Evolutionary conservation across 164 flowering plant species (phyloP), one percentile per base, ranked within the genome.

Genomic region (Vitis rupestris): DNA sequence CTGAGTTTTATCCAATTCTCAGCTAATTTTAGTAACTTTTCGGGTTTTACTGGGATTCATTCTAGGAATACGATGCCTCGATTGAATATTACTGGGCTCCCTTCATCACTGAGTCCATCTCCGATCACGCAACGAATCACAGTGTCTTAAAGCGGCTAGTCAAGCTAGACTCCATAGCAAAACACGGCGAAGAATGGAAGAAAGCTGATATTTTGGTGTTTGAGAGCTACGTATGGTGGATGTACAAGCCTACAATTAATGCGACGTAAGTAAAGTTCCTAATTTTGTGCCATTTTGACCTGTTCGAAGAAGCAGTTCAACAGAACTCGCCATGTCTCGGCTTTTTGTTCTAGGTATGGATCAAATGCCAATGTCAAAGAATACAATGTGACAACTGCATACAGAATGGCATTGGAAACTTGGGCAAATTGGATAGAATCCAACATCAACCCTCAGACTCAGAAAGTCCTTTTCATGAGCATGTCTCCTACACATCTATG

Each of bases 221-320:
- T 64, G 97, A 91, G 74, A 94, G 96, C 77, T 94, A 94, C 29
- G 92, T 92, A 0, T 94, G 99, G 99, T 94, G 99, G 99, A 91
- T 87, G 95, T 76, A 88, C 83, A 84, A 86, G 64, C 97, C 97
- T 31, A 23, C 75, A 9, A 91, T 92, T 70, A 94, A 92, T 65
- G 98, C 92, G 3, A 84, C 95, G 99, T 94, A 62, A 80, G 95
- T 74, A 14, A 14, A 11, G 0, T 61, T 37, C 19, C 4, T 50
- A 2, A 48, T 51, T 48, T 44, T 23, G 10, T 2, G 55, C 57
- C 50, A 19, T 30, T 44, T 14, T 19, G 27, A 63, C 48, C 29
- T 65, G 44, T 37, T 37, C 44, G 7, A 31, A 31, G 44, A 37
- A 0, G 44, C 44, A 3, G 44, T 37, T 37, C 44, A 6, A 31